phyloP scores from a whole-genome alignment of 169 alveolate species.

The Plasmodium ovale region DNA sequence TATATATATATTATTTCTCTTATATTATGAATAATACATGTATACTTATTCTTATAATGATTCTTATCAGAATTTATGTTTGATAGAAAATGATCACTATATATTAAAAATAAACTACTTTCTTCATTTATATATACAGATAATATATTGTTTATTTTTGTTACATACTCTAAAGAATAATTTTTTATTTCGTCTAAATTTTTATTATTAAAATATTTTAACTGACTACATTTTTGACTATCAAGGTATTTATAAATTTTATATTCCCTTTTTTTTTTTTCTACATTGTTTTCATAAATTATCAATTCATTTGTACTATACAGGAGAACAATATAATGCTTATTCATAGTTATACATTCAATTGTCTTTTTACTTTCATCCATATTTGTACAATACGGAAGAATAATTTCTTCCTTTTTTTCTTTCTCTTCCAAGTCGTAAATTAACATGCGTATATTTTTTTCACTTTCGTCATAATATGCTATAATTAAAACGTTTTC shows the following conservation, averaged over 20 bases:
- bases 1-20: conserved; percentile 1
- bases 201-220: conserved; percentile 55
- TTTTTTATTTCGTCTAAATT: conserved; percentile 25
- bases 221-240: neutral
- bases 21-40: conserved; percentile 12
- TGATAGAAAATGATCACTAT: conserved; percentile 34
- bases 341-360: conserved; percentile 17
- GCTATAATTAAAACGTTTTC: conserved; percentile 17
- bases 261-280: neutral
- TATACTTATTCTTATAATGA: neutral
- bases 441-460: conserved; percentile 4
- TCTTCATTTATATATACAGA: conserved; percentile 40
- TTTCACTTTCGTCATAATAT: conserved; percentile 15
- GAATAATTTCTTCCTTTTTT: neutral
- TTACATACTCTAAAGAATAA: conserved; percentile 9
- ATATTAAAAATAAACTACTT: conserved; percentile 32
- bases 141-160: conserved; percentile 6
- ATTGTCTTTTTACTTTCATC: conserved; percentile 20
- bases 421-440: conserved; percentile 7
- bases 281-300: neutral
- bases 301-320: conserved; percentile 38
- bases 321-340: conserved; percentile 22
- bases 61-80: neutral
- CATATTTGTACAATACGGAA: neutral
- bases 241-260: conserved; percentile 27